phyloP scores from a whole-genome alignment of 441 rosid genomes.

The Brassica hybrid region DNA sequence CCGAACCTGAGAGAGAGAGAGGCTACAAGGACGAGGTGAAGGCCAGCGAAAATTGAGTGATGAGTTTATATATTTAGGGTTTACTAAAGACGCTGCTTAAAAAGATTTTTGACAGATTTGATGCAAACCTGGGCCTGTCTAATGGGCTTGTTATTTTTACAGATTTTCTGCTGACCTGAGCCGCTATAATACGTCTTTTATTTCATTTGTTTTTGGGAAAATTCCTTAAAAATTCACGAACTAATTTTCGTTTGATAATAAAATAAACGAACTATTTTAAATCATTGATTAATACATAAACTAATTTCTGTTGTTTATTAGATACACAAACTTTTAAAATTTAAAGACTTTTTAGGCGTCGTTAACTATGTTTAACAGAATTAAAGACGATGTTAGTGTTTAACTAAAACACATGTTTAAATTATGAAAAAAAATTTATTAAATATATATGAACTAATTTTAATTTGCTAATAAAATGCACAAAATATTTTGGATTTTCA shows the following conservation, averaged over 20 bases:
- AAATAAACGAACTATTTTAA: too few species aligned
- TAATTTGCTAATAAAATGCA: too few species aligned
- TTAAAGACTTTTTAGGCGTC: not conserved
- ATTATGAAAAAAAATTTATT: too few species aligned
- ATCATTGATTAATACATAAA: too few species aligned
- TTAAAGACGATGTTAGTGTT: not conserved
- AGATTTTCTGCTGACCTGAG: not conserved
- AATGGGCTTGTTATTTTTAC: slow-evolving; percentile 1
- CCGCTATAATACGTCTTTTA: not conserved
- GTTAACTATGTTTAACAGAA: not conserved
- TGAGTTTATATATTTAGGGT: slow-evolving; percentile 25
- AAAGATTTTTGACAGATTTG: not conserved
- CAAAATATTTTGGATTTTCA: too few species aligned
- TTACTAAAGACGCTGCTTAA: not conserved
- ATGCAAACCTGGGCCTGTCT: not conserved
- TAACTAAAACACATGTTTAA: too few species aligned
- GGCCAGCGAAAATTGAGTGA: not conserved
- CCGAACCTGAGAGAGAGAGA: slow-evolving; percentile 8
- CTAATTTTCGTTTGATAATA: too few species aligned
- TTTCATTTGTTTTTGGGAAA: not conserved
- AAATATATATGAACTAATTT: too few species aligned
- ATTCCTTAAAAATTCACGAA: too few species aligned
- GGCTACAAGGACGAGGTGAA: slow-evolving; percentile 13
- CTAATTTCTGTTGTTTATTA: too few species aligned
- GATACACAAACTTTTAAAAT: too few species aligned